Base-by-base conservation (phyloP, 192 early-diverging fungal genomes). In the Coemansia sp. region DNA sequence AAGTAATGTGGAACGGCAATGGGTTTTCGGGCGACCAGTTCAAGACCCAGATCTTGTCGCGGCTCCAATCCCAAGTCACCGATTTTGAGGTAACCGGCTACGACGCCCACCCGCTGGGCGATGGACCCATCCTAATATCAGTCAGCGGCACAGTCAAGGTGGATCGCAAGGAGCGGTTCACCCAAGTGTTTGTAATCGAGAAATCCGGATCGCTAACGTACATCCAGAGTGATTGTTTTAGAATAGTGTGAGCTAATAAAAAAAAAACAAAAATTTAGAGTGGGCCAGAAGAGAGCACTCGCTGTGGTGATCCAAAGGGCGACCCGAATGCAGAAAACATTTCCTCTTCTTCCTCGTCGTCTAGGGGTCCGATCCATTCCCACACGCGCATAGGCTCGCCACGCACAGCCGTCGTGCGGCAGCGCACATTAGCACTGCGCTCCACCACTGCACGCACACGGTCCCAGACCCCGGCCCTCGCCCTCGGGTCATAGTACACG, bases 331-430 rank as follows among this genome's bases (percentile, higher is more conserved):
- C 5, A 9, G 31, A 13, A 14, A 63, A 14, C 6, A 58, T 51
- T 37, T 38, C 61, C 18, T 48, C 34, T 26, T 65, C 66, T 9
- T 71, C 76, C 11, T 67, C 70, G 8, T 79, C 68, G 10, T 76
- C 79, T 45, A 82, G 51, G 5, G 80, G 74, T 3, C 86, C 87
- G 9, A 87, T 82, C 87, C 87, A 89, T 51, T 89, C 86, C 87
- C 87, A 89, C 34, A 82, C 84, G 21, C 86, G 82, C 68, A 86
- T 83, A 8, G 83, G 82, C 65, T 89, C 87, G 5, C 87, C 87
- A 1, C 79, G 69, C 7, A 87, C 81, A 2, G 85, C 85, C 14
- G 84, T 84, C 9, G 83, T 80, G 9, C 86, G 66, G 36, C 80
- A 83, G 13, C 86, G 86, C 24, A 89, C 86, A 53, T 86, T 87